phyloP scores from a whole-genome alignment of 352 stramenopile genomes.

The Plasmopara halstedii region DNA sequence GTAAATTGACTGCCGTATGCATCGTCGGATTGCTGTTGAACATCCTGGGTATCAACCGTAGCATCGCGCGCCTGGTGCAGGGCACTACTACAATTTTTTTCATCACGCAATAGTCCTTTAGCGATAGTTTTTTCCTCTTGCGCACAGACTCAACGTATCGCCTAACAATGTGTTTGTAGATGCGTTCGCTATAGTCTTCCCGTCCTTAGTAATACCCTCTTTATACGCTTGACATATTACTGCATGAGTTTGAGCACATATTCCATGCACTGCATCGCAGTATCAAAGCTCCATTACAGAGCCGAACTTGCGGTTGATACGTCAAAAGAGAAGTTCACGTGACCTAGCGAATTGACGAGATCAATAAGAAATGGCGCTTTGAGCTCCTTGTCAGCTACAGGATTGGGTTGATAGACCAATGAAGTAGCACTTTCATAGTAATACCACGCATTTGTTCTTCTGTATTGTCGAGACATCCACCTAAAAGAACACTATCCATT shows the following conservation, averaged over 20 bases:
- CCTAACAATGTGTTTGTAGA: slow-evolving; percentile 91
- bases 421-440: slow-evolving; percentile 97
- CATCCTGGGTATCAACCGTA: too few relatives aligned
- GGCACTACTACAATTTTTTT: too few relatives aligned
- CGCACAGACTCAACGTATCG: slow-evolving; percentile 92
- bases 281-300: slow-evolving; percentile 92
- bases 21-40: too few relatives aligned
- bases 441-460: slow-evolving; percentile 94
- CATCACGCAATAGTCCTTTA: slow-evolving; percentile 85
- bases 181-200: slow-evolving; percentile 91
- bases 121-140: slow-evolving; percentile 90
- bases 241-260: slow-evolving; percentile 88
- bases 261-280: slow-evolving; percentile 94
- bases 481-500: too few relatives aligned
- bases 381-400: slow-evolving; percentile 7
- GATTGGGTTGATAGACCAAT: slow-evolving; percentile 80
- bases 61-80: too few relatives aligned
- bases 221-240: slow-evolving; percentile 92
- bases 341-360: slow-evolving; percentile 92
- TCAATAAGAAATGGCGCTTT: slow-evolving; percentile 88
- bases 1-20: too few relatives aligned
- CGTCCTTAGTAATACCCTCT: slow-evolving; percentile 92
- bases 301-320: slow-evolving; percentile 91
- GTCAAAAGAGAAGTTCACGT: slow-evolving; percentile 95
- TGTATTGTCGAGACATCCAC: slow-evolving; percentile 94